Percentiles rank a stretch among this genome's conserved stretches.
Evolutionary conservation across 1,284 basidiomycete genomes (phyloP).

Genomic region (Melampsora americana): DNA sequence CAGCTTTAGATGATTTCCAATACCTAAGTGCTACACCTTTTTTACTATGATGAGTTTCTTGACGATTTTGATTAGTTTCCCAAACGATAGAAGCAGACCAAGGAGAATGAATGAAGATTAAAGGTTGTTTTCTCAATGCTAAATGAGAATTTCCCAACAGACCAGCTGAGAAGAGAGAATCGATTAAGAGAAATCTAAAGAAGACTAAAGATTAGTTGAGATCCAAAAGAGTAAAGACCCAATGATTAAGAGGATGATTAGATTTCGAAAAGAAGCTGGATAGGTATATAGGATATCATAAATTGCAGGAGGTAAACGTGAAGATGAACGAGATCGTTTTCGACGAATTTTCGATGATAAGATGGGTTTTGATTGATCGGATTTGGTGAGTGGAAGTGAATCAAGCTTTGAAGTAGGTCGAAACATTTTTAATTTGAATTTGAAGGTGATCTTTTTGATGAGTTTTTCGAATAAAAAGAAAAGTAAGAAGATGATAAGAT

Average conservation of each 20-base stretch:
- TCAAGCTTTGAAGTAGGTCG: neutral
- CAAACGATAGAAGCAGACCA: constrained; percentile 47
- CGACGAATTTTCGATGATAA: constrained; percentile 6
- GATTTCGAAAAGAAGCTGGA: constrained; percentile 35
- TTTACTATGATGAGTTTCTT: constrained; percentile 16
- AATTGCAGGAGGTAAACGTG: constrained; percentile 22
- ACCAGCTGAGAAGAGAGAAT: constrained; percentile 32
- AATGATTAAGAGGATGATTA: constrained; percentile 22
- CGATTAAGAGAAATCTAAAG: constrained; percentile 28
- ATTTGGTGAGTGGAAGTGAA: neutral
- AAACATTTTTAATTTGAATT: neutral
- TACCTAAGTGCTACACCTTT: constrained; percentile 35
- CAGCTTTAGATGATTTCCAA: constrained; percentile 20
- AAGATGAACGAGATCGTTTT: constrained; percentile 36
- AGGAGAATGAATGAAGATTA: constrained; percentile 47
- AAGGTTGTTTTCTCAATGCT: constrained; percentile 48
- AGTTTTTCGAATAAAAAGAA: too few species aligned
- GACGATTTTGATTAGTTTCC: constrained; percentile 47
- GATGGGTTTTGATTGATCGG: neutral
- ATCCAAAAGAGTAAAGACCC: constrained; percentile 27
- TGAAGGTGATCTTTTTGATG: too few species aligned
- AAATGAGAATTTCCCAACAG: constrained; percentile 34
- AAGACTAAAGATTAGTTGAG: constrained; percentile 39
- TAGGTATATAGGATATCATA: constrained; percentile 44
- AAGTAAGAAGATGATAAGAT: too few species aligned